Percentiles rank a stretch among this genome's conserved stretches.
These are phyloP conservation scores for Neopestalotiopsis clavispora DNA, from an alignment of 2,329 filamentous ascomycete species.

Conservation along the genomic window DNA sequence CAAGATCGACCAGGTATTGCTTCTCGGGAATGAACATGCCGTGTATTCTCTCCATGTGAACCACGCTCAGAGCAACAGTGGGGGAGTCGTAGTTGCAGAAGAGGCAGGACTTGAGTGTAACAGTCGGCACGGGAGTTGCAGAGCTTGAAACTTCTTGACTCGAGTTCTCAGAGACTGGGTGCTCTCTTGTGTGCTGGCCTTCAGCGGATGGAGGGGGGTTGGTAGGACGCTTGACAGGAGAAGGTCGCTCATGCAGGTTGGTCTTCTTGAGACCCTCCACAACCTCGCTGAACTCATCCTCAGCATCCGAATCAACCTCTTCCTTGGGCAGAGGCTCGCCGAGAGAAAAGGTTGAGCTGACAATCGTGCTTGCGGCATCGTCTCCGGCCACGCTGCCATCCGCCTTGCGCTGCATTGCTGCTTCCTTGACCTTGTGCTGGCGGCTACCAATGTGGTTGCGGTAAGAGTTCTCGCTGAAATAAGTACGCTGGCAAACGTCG, in stretches of 20 bases:
- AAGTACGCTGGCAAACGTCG: slow-evolving; percentile 84
- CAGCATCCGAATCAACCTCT: slow-evolving; percentile 68
- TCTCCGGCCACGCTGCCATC: slow-evolving; percentile 56
- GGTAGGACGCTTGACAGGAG: slow-evolving; percentile 59
- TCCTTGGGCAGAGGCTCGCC: slow-evolving; percentile 72
- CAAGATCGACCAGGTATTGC: slow-evolving; percentile 79
- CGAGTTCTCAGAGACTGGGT: slow-evolving; percentile 42
- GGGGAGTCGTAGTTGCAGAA: slow-evolving; percentile 92
- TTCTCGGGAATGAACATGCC: slow-evolving; percentile 96
- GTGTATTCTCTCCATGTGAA: slow-evolving; percentile 91
- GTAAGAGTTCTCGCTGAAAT: slow-evolving; percentile 96
- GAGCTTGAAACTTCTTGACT: slow-evolving; percentile 50
- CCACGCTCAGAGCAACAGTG: slow-evolving; percentile 74
- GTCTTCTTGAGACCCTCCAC: slow-evolving; percentile 78
- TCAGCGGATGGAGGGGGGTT: slow-evolving; percentile 52
- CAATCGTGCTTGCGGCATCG: slow-evolving; percentile 79
- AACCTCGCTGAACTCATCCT: slow-evolving; percentile 78
- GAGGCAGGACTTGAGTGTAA: slow-evolving; percentile 68
- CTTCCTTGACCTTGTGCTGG: slow-evolving; percentile 79
- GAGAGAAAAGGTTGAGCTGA: slow-evolving; percentile 90
- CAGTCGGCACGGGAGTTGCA: slow-evolving; percentile 41
- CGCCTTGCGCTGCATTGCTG: slow-evolving; percentile 46
- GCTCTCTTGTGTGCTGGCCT: slow-evolving; percentile 50
- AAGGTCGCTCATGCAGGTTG: slow-evolving; percentile 43
- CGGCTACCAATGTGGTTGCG: slow-evolving; percentile 90